Conservation (phyloP, 306 rosid genomes). For the Cicer cuneatum region DNA sequence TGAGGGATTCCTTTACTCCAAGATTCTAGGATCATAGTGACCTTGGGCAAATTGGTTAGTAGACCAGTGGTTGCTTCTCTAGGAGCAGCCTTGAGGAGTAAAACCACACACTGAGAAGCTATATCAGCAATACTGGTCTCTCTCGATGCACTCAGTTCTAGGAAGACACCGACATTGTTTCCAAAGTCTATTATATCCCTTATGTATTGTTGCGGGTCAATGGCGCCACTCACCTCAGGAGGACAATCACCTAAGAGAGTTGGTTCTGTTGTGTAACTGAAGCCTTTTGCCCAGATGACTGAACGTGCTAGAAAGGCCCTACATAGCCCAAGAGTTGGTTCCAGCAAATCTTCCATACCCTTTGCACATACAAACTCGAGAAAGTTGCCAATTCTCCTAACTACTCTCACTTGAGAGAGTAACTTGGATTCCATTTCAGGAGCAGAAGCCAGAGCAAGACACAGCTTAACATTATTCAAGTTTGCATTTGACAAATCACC, state of each 20-base stretch:
- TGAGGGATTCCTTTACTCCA: slow-evolving; percentile 66
- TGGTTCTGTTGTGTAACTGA: slow-evolving; percentile 63
- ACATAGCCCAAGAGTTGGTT: slow-evolving; percentile 88
- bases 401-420: slow-evolving; percentile 91
- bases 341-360: slow-evolving; percentile 92
- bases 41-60: slow-evolving; percentile 82
- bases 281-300: slow-evolving; percentile 64
- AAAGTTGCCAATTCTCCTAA: slow-evolving; percentile 86
- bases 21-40: slow-evolving; percentile 72
- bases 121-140: slow-evolving; percentile 64
- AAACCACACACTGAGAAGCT: slow-evolving; percentile 85
- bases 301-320: slow-evolving; percentile 90
- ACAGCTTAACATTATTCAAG: slow-evolving; percentile 82
- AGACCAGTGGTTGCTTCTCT: slow-evolving; percentile 92
- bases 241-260: slow-evolving; percentile 64
- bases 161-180: slow-evolving; percentile 73
- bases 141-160: slow-evolving; percentile 68
- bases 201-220: slow-evolving; percentile 79
- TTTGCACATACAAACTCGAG: slow-evolving; percentile 84
- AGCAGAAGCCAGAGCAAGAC: slow-evolving; percentile 91
- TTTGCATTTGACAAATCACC: slow-evolving; percentile 94
- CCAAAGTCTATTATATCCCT: slow-evolving; percentile 88
- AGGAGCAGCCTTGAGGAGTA: slow-evolving; percentile 86
- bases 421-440: slow-evolving; percentile 94
- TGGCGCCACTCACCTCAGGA: slow-evolving; percentile 54